Conservation (phyloP, 2,329 filamentous ascomycete species). For the Stagonosporopsis cucurbitacearum region DNA sequence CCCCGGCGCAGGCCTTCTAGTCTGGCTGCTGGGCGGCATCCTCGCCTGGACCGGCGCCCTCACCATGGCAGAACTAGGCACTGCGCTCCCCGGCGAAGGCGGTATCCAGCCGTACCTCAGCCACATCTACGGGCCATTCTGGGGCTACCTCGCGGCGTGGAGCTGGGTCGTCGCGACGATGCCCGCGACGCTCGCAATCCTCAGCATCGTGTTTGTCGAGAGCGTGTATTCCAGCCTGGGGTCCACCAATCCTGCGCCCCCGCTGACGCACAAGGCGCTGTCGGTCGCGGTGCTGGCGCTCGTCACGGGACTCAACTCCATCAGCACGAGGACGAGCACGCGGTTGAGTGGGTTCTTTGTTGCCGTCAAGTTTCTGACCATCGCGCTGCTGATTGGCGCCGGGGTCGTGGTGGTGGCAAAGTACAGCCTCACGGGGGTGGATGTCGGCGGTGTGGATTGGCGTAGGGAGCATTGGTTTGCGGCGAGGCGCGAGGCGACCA, state of each 20-base stretch:
- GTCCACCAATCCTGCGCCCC: slow-evolving; percentile 62
- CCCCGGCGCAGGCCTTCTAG: slow-evolving; percentile 62
- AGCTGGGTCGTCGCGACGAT: slow-evolving; percentile 70
- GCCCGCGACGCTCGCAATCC: slow-evolving; percentile 69
- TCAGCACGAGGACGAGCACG: slow-evolving; percentile 53
- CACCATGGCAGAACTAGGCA: slow-evolving; percentile 69
- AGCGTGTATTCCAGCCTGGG: slow-evolving; percentile 58
- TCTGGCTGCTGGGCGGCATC: slow-evolving; percentile 68
- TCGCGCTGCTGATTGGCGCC: slow-evolving; percentile 44
- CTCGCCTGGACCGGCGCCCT: slow-evolving; percentile 69
- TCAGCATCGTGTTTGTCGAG: slow-evolving; percentile 67
- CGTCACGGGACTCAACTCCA: slow-evolving; percentile 52
- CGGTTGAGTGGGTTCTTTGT: slow-evolving; percentile 49
- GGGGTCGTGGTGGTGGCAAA: slow-evolving; percentile 44
- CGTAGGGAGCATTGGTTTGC: slow-evolving; percentile 43
- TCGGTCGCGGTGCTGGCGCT: slow-evolving; percentile 48
- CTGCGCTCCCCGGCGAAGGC: slow-evolving; percentile 68
- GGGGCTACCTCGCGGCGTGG: slow-evolving; percentile 69
- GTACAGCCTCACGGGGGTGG: slow-evolving; percentile 31
- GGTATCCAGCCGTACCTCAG: slow-evolving; percentile 69
- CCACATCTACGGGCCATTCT: slow-evolving; percentile 66
- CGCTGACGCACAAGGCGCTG: slow-evolving; percentile 50
- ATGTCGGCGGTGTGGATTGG: slow-evolving; percentile 45
- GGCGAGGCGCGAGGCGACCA: slow-evolving; percentile 30
- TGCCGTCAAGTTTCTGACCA: slow-evolving; percentile 46